phyloP scores from a whole-genome alignment of 106 monocot species.

The Vanilla planifolia region DNA sequence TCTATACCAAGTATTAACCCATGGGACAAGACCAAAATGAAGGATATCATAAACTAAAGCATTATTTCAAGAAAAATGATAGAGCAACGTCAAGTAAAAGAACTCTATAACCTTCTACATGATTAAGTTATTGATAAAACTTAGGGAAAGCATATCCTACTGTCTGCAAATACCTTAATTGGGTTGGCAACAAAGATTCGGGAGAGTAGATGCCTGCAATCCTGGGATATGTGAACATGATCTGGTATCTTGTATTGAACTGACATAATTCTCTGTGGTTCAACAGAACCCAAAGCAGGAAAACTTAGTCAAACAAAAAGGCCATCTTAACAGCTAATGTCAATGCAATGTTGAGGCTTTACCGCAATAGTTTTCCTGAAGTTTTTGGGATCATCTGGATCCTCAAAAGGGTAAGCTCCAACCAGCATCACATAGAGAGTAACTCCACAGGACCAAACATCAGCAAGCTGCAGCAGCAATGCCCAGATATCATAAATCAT shows the following conservation, averaged over 20 bases:
- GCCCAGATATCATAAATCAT: neutral
- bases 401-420: conserved; percentile 86
- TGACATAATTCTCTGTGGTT: conserved; percentile 57
- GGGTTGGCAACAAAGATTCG: conserved; percentile 74
- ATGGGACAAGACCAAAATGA: too few relatives aligned
- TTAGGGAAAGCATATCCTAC: too few relatives aligned
- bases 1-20: too few relatives aligned
- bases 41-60: neutral
- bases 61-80: neutral
- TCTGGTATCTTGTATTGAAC: conserved; percentile 84
- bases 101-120: too few relatives aligned
- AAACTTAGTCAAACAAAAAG: neutral
- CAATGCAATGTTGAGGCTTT: neutral
- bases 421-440: conserved; percentile 90
- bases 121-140: too few relatives aligned
- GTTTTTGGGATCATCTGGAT: conserved; percentile 72
- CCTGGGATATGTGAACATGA: conserved; percentile 71
- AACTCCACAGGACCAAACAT: conserved; percentile 80
- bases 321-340: neutral
- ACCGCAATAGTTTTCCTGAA: conserved; percentile 74
- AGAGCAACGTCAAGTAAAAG: too few relatives aligned
- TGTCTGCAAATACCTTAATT: conserved; percentile 32
- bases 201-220: conserved; percentile 70
- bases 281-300: conserved; percentile 2
- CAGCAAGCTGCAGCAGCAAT: conserved; percentile 47